Evolutionary conservation across 2,329 filamentous ascomycete genomes (phyloP).

Genomic region (Cladosporium halotolerans): DNA sequence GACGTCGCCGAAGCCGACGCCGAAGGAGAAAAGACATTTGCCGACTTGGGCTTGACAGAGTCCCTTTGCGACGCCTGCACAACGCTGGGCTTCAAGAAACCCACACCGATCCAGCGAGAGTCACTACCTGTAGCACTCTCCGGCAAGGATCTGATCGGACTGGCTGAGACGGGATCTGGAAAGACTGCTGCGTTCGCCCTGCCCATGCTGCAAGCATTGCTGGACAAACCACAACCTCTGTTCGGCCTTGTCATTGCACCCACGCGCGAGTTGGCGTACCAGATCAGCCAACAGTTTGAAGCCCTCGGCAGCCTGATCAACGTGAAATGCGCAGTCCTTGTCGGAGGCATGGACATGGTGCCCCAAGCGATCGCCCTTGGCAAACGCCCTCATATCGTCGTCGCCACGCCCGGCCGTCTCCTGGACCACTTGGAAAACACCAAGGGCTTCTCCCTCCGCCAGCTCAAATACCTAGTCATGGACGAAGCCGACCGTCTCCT

Average conservation of each 20-base stretch:
- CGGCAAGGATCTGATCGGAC: conserved; percentile 80
- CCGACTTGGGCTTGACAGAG: conserved; percentile 73
- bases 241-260: conserved; percentile 89
- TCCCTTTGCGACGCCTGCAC: conserved; percentile 84
- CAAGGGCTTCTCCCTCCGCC: conserved; percentile 81
- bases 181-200: conserved; percentile 95
- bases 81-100: conserved; percentile 71
- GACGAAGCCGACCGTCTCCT: conserved; percentile 89
- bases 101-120: conserved; percentile 83
- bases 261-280: conserved; percentile 85
- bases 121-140: conserved; percentile 75
- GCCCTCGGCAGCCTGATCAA: conserved; percentile 80
- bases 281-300: conserved; percentile 84
- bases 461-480: conserved; percentile 84
- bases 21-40: conserved; percentile 52
- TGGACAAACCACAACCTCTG: conserved; percentile 77
- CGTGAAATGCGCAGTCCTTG: conserved; percentile 71
- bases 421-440: conserved; percentile 94
- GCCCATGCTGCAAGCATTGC: conserved; percentile 83
- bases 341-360: conserved; percentile 95
- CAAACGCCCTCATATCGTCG: conserved; percentile 92
- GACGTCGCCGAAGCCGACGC: conserved; percentile 22
- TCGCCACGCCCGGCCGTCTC: conserved; percentile 83
- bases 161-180: conserved; percentile 91
- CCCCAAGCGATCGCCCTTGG: conserved; percentile 82